Evolutionary conservation across 257 asterid genomes (phyloP).

Genomic region (Fraxinus americana): DNA sequence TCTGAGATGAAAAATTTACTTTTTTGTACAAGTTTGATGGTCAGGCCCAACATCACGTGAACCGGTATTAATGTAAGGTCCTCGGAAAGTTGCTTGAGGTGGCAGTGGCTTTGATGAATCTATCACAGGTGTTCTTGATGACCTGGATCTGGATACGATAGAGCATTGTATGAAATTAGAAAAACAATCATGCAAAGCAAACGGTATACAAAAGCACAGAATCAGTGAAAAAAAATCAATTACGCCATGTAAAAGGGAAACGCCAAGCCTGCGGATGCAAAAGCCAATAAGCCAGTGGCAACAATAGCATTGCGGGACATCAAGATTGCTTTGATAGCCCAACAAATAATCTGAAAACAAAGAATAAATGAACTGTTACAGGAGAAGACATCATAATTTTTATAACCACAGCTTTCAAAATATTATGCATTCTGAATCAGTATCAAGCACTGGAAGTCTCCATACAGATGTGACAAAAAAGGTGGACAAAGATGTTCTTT

Average conservation of each 20-base stretch:
- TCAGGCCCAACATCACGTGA: slow-evolving; percentile 96
- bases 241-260: slow-evolving; percentile 98
- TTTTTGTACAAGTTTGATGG: slow-evolving; percentile 61
- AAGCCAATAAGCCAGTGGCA: slow-evolving; percentile 75
- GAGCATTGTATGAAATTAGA: slow-evolving; percentile 10
- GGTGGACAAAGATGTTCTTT: not conserved
- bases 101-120: slow-evolving; percentile 95
- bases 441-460: not conserved
- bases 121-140: slow-evolving; percentile 73
- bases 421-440: not conserved
- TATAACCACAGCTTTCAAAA: not conserved
- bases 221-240: slow-evolving; percentile 32
- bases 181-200: not conserved
- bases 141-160: slow-evolving; percentile 53
- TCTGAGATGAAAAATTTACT: slow-evolving; percentile 29
- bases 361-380: not conserved
- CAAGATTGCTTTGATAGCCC: slow-evolving; percentile 29
- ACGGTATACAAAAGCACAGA: not conserved
- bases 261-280: slow-evolving; percentile 85
- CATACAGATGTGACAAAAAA: not conserved
- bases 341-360: slow-evolving; percentile 38
- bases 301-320: slow-evolving; percentile 84
- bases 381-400: not conserved
- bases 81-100: slow-evolving; percentile 94
- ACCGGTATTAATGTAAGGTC: slow-evolving; percentile 94